A percentile compares a stretch with the other conserved stretches of the same genome.
Conservation (phyloP, 1,139 yeast genomes). For the Blastobotrys ciferrii region DNA sequence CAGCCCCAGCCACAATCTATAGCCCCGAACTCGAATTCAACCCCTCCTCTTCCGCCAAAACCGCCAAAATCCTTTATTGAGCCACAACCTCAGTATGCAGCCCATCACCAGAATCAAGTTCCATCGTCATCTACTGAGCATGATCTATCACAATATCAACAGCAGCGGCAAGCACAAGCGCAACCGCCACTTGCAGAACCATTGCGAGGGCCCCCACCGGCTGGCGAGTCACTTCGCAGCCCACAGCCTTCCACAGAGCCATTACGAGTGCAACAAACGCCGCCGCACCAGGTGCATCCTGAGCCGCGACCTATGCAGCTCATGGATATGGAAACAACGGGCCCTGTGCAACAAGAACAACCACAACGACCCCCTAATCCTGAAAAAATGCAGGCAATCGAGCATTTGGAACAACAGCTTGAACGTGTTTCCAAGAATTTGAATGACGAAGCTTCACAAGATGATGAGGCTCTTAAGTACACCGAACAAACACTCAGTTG, state of each 20-base stretch:
- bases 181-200: no score
- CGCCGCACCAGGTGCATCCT: slow-evolving; percentile 8
- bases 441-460: slow-evolving; percentile 31
- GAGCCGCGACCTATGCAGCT: slow-evolving; percentile 11
- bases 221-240: no score
- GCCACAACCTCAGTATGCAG: no score
- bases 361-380: slow-evolving; percentile 36
- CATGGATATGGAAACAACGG: slow-evolving; percentile 21
- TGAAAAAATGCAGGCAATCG: slow-evolving; percentile 33
- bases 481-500: slow-evolving; percentile 31
- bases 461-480: slow-evolving; percentile 27
- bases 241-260: no score
- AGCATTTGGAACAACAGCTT: slow-evolving; percentile 19
- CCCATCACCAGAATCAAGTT: no score
- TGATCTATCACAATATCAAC: no score
- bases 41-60: slow-evolving; percentile 18
- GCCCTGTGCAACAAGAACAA: slow-evolving; percentile 4
- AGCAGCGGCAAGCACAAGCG: no score
- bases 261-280: slow-evolving; percentile 13
- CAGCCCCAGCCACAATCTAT: slow-evolving; percentile 14
- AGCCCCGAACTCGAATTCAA: slow-evolving; percentile 1
- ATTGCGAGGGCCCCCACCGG: no score
- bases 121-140: no score
- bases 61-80: background rate
- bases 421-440: slow-evolving; percentile 20